Evolutionary conservation across 148 eudicot species (phyloP), one percentile per base, ranked within the genome.

Genomic region (Rhododendron molle): DNA sequence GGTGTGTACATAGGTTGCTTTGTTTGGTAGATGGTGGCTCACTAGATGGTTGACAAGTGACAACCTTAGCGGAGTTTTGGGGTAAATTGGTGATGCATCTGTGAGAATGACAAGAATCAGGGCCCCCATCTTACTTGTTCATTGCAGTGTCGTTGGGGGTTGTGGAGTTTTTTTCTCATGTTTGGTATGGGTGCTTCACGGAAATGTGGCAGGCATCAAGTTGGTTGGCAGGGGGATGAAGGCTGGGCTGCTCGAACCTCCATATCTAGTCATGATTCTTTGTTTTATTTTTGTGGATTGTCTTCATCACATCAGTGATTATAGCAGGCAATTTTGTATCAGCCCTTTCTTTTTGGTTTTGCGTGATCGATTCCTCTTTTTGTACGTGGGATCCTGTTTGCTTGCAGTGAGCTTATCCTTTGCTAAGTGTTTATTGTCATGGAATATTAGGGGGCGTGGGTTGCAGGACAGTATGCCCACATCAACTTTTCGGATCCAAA

Each of bases 381-480:
- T 65, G 72, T 65, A 26, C 15, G 30, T 49, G 62, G 26, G 9
- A 26, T 30, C 46, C 54, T 76, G 44, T 50, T 40, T 67, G 74
- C 56, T n/a, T 14, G 36, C 3, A 77, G 30, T 81, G 28, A 38
- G 49, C 40, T 38, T 28, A 47, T 69, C 11, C 40, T 82, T 50
- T 86, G 62, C 32, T 49, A 36, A 77, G 11, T 62, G 23, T 26
- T 76, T 73, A 26, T 21, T 78, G 77, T 46, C 74, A 52, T 86
- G 84, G 67, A 81, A 85, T 87, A 62, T 83, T 87, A 97, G 99
- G 99, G 98, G 9, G 98, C 99, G 15, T 97, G 99, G 99, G 99
- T 97, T 93, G 98, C 99, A 36, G 99, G 99, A 86, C 98, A 97
- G 84, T 97, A 97, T 93, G 99, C 99, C 71, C 98, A 95, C 83